Conservation (phyloP, 106 monocot species). For the Phalaenopsis aphrodite region DNA sequence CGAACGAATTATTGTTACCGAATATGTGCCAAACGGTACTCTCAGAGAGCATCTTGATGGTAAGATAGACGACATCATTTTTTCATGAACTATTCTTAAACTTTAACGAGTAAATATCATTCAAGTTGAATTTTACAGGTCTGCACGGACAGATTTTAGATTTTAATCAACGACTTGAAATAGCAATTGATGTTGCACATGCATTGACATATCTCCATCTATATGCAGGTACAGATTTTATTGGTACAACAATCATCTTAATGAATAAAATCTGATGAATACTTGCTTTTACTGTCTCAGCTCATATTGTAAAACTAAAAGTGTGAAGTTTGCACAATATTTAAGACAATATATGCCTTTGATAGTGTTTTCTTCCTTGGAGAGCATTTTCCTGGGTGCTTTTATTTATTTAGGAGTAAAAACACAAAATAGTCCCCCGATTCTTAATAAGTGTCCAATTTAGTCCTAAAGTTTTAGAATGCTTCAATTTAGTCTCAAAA, state of each 20-base stretch:
- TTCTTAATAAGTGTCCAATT: no score
- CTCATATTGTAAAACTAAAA: neutral
- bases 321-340: neutral
- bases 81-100: neutral
- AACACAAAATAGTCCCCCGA: no score
- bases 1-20: constrained; percentile 72
- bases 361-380: no score
- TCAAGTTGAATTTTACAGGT: constrained; percentile 32
- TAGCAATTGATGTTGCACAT: constrained; percentile 87
- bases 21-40: constrained; percentile 81
- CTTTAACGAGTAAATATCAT: neutral
- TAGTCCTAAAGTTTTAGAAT: no score
- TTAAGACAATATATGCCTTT: neutral
- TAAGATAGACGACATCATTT: constrained; percentile 15
- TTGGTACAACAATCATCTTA: neutral
- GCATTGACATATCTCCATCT: constrained; percentile 86
- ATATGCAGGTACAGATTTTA: constrained; percentile 45
- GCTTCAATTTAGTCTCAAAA: no score
- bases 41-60: constrained; percentile 87
- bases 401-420: no score
- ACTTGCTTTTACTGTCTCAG: neutral
- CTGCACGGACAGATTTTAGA: constrained; percentile 49
- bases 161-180: constrained; percentile 74
- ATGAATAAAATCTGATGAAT: neutral
- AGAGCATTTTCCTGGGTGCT: no score